Conservation (phyloP, 257 asterid genomes). For the Solanum boliviense region DNA sequence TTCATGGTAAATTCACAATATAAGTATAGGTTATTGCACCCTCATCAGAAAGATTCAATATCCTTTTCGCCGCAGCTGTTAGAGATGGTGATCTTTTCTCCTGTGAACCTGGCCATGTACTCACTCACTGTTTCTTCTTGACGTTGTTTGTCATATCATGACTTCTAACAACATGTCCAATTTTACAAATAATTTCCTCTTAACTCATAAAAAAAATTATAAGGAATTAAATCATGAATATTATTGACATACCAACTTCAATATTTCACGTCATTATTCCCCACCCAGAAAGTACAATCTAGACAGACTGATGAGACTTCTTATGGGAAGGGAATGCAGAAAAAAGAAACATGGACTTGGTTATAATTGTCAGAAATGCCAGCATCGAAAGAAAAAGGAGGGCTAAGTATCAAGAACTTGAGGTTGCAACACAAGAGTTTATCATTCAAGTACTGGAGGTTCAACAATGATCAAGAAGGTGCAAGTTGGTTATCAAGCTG, state of each 20-base stretch:
- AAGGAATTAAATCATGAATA: neutral
- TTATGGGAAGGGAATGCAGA: neutral
- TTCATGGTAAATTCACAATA: neutral
- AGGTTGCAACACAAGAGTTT: neutral
- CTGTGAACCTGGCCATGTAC: neutral
- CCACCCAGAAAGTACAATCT: neutral
- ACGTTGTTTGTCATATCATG: neutral
- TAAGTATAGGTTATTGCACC: neutral
- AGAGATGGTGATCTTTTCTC: neutral
- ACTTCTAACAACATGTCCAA: neutral
- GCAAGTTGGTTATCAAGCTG: neutral
- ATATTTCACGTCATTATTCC: neutral
- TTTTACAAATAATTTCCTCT: neutral
- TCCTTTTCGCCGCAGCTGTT: neutral
- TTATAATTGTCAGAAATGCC: neutral
- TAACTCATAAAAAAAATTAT: neutral
- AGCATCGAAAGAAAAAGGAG: neutral
- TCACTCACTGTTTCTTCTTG: neutral
- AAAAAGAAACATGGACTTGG: neutral
- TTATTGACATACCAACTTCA: neutral
- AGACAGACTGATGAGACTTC: neutral
- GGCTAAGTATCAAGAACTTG: neutral
- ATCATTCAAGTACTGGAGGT: neutral
- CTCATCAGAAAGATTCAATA: neutral
- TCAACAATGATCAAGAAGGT: neutral